Conservation (phyloP, 2,329 filamentous ascomycete genomes). For the Diaporthe sp. region DNA sequence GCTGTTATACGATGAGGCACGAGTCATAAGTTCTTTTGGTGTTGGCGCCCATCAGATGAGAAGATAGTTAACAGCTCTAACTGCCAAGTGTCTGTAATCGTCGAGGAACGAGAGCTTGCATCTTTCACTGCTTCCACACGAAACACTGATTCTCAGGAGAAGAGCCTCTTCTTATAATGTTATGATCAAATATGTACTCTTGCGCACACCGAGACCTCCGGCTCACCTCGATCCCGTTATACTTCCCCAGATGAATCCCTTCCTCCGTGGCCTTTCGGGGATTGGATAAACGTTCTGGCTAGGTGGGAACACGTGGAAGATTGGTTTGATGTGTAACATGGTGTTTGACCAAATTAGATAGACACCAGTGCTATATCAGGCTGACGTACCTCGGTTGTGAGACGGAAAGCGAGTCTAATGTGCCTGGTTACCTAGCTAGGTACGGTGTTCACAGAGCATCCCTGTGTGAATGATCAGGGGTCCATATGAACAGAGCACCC, state of each 20-base stretch:
- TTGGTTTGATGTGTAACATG: not conserved
- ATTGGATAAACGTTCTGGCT: not conserved
- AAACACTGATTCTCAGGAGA: not conserved
- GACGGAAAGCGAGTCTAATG: not conserved
- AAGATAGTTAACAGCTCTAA: slow-evolving; percentile 4
- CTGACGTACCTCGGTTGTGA: not conserved
- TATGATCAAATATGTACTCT: not conserved
- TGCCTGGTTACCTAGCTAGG: too few relatives aligned
- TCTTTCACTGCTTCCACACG: slow-evolving; percentile 14
- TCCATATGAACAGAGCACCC: not conserved
- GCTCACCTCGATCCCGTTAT: not conserved
- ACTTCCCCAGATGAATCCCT: not conserved
- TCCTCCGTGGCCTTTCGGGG: too few relatives aligned
- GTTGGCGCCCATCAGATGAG: not conserved
- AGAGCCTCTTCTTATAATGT: not conserved
- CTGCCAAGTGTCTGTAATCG: slow-evolving; percentile 4
- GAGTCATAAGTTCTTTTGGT: not conserved
- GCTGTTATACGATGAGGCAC: too few relatives aligned
- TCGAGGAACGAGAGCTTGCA: not conserved
- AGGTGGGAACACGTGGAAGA: too few relatives aligned
- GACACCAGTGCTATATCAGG: not conserved
- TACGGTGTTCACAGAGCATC: too few relatives aligned
- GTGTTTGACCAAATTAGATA: too few relatives aligned
- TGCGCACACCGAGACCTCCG: not conserved
- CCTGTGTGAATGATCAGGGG: too few relatives aligned